These are phyloP conservation scores for Tetracladium maxilliforme DNA, from an alignment of 2,329 filamentous ascomycete species.

Conservation along the genomic window DNA sequence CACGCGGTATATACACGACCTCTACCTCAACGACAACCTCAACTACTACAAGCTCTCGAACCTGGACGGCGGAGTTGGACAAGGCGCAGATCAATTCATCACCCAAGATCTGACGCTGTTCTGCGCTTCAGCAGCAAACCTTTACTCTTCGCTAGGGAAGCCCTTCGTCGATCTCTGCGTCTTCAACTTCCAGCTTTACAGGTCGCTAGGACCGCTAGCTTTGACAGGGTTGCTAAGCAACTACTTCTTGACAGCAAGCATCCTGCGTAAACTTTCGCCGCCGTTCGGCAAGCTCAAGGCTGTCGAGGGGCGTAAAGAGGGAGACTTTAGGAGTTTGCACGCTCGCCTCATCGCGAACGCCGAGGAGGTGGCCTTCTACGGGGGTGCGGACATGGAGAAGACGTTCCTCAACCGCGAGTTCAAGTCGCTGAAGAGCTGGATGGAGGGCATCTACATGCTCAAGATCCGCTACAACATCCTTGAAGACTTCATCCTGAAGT, in stretches of 20 bases:
- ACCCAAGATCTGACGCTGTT: constrained; percentile 94
- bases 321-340: constrained; percentile 85
- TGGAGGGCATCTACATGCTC: constrained; percentile 96
- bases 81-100: constrained; percentile 91
- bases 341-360: constrained; percentile 89
- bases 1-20: constrained; percentile 90
- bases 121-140: constrained; percentile 77
- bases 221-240: constrained; percentile 77
- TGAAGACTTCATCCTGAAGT: constrained; percentile 95
- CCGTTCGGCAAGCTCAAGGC: constrained; percentile 96
- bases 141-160: constrained; percentile 96
- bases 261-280: constrained; percentile 76
- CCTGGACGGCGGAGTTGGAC: constrained; percentile 80
- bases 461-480: constrained; percentile 99
- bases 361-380: constrained; percentile 95
- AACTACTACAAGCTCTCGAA: constrained; percentile 96
- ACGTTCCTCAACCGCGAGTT: constrained; percentile 85
- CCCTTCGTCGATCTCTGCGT: constrained; percentile 93
- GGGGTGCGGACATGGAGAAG: constrained; percentile 89
- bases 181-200: constrained; percentile 95
- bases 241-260: constrained; percentile 86
- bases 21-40: constrained; percentile 87
- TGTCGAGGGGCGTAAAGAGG: constrained; percentile 87
- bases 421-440: constrained; percentile 84
- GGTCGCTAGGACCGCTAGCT: constrained; percentile 77